Base-by-base conservation (phyloP, 805 yeast species). In the Phaffomyces opuntiae region DNA sequence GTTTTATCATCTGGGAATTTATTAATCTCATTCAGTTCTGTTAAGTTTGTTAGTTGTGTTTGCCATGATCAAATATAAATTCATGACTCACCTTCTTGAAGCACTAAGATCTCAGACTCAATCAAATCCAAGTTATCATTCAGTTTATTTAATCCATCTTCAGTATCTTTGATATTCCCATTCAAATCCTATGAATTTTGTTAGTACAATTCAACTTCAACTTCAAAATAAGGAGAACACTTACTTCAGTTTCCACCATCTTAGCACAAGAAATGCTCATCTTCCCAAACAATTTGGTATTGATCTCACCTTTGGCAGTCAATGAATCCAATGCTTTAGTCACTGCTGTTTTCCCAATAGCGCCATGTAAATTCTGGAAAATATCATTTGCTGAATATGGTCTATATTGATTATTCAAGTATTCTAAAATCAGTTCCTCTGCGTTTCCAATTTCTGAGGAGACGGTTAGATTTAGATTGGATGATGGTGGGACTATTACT, bases 301-400 rank as follows among this genome's bases (percentile, higher is more conserved):
- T 48, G 27, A 75, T 60, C 43, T 63, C 66, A 0, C 60, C 63
- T 11, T 65, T 58, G 4, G 46, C 49, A 0, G 62, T 61, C 32
- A 76, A 54, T 4, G 51, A 49, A 3, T 73, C 75, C 34, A 76
- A 47, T 1, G 70, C 60, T 47, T 63, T 67, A 0, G 56, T 35
- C 39, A 69, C 65, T 7, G 55, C 56, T 1, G 65, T 39, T 44
- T 71, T 75, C 5, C 58, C 50, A 1, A 72, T 48, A 35, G 60
- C 62, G 35, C 67, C 71, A 42, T 74, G 77, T 33, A 75, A 49
- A 43, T 75, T 76, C 40, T 66, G 64, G 4, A 70, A 54, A 9
- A 76, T 63, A 54, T 76, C 81, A 40, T 69, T 67, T 9, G 68
- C 58, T 1, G 74, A 72, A 52, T 70, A 75, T 3, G 81, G 80